Evolutionary conservation across 441 rosid genomes (phyloP).

Genomic region (Jatropha multifida): DNA sequence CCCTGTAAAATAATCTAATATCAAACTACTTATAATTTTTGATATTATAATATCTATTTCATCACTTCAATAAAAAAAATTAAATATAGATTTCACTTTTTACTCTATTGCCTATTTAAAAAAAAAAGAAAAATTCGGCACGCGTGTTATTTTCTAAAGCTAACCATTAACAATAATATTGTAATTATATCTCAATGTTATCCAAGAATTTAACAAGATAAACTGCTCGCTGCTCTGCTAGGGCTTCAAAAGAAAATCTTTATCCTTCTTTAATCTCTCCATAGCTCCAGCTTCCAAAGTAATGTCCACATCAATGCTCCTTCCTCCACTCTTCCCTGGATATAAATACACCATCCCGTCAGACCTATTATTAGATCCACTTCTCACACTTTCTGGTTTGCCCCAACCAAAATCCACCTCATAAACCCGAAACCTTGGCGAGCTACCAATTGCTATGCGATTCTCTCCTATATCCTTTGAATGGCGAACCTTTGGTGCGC

Average conservation of each 20-base stretch:
- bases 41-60: no score
- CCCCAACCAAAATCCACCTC: slow-evolving; percentile 96
- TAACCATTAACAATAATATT: not conserved
- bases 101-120: no score
- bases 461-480: slow-evolving; percentile 85
- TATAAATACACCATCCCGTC: slow-evolving; percentile 93
- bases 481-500: slow-evolving; percentile 68
- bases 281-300: slow-evolving; percentile 58
- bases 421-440: slow-evolving; percentile 90
- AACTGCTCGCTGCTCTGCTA: not conserved
- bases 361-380: slow-evolving; percentile 82
- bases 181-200: not conserved
- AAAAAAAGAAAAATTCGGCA: no score
- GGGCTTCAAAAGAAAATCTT: slow-evolving; percentile 51
- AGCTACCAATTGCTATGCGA: slow-evolving; percentile 88
- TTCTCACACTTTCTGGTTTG: slow-evolving; percentile 73
- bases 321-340: slow-evolving; percentile 78
- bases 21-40: no score
- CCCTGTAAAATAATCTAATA: no score
- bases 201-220: not conserved
- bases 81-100: no score
- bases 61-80: no score
- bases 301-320: slow-evolving; percentile 84
- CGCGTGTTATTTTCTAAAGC: not conserved
- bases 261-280: slow-evolving; percentile 69